Evolutionary conservation across 2,329 filamentous ascomycete species (phyloP).

Genomic region (Penicillium hesseltinei): DNA sequence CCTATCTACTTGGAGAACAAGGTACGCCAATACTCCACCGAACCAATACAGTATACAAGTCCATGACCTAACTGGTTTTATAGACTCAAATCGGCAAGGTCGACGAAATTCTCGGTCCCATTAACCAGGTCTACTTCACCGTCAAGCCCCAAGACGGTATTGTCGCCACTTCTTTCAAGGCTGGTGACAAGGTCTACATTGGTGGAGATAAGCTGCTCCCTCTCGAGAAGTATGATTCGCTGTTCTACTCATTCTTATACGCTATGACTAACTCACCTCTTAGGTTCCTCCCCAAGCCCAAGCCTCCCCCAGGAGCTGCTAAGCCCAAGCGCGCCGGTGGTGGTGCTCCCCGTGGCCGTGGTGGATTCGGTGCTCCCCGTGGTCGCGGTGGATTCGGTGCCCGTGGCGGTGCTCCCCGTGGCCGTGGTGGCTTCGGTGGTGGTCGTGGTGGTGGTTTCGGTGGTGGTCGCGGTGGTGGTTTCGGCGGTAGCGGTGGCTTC

Average conservation of each 20-base stretch:
- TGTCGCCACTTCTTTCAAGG: slow-evolving; percentile 89
- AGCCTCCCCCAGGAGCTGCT: slow-evolving; percentile 63
- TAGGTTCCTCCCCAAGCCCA: slow-evolving; percentile 90
- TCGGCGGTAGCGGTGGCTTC: slow-evolving; percentile 20
- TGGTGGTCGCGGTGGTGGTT: slow-evolving; percentile 17
- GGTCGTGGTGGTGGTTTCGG: slow-evolving; percentile 27
- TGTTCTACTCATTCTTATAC: slow-evolving; percentile 1
- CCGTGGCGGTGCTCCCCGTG: slow-evolving; percentile 28
- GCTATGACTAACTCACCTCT: slow-evolving; percentile 16
- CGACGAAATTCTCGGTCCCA: slow-evolving; percentile 94
- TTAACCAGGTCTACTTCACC: slow-evolving; percentile 98
- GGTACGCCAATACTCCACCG: slow-evolving; percentile 45
- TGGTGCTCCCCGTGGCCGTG: slow-evolving; percentile 47
- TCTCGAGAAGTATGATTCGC: slow-evolving; percentile 66
- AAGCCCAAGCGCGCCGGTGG: slow-evolving; percentile 68
- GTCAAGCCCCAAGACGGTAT: slow-evolving; percentile 97
- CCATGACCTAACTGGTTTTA: slow-evolving; percentile 19
- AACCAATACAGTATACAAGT: background rate
- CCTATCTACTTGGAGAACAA: slow-evolving; percentile 99
- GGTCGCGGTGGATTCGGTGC: slow-evolving; percentile 21
- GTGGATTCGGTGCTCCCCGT: slow-evolving; percentile 43
- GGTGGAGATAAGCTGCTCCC: slow-evolving; percentile 91
- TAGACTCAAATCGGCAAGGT: slow-evolving; percentile 89
- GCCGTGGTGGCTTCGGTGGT: slow-evolving; percentile 17
- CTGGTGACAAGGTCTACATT: slow-evolving; percentile 97